Evolutionary conservation across 2,329 filamentous ascomycete genomes (phyloP), one percentile per base, ranked within the genome.

Genomic region (Byssoonygena ceratinophila): DNA sequence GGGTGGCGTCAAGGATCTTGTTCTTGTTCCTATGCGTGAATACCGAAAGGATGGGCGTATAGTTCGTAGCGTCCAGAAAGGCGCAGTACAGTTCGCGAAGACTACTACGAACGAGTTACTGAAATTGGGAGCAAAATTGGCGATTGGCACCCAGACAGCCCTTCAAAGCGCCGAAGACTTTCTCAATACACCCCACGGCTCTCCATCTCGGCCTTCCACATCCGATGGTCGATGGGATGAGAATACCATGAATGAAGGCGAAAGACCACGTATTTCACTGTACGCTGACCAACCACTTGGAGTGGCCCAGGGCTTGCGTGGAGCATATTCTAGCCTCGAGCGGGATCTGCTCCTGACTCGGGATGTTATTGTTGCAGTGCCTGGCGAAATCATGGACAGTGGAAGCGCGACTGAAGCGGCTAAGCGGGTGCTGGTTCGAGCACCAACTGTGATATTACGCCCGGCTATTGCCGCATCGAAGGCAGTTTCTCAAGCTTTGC

Each of bases 61-160:
- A 49, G 83, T 98, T 3, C 85, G 92, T 50, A 92, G 88, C 66
- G 84, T 98, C 49, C 83, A 88, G 56, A 97, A 95, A 69, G 92
- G 94, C 1, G 89, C 90, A 0, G 74, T 84, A 7, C 84, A 87
- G 1, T 98, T 98, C 68, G 90, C 87, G 32, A 90, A 86, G 63
- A 96, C 89, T 1, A 98, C 92, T 0, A 90, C 90, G 2, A 94
- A 85, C 0, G 92, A 96, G 64, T 77, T 97, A n/a, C 85, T 95
- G 57, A 92, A 92, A 62, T 76, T 98, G 0, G 91, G 92, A 11
- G 92, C 92, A 43, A 97, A 96, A 68, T 75, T 97, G 47, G 91
- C 91, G 0, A 87, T 97, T 46, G 92, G 92, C 31, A 95, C 94
- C 2, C 92, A 97, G 63, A 92, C 85, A n/a, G 82, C 90, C 14